These are phyloP conservation scores for Diaporthe australafricana DNA, from an alignment of 2,329 filamentous ascomycete species.

Conservation along the genomic window DNA sequence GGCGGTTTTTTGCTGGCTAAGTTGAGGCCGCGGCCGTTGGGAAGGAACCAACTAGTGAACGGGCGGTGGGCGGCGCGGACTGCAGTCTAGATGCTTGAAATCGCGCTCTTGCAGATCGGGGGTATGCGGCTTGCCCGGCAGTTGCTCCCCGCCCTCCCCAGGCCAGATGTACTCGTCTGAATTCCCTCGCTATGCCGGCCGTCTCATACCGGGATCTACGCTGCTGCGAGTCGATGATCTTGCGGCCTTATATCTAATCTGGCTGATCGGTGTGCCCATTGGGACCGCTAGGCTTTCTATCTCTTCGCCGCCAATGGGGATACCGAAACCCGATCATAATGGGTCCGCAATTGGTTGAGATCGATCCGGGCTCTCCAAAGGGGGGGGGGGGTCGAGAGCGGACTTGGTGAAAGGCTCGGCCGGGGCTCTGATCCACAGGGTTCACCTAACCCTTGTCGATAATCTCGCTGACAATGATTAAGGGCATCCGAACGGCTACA, in stretches of 20 bases:
- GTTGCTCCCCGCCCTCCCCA: conserved; percentile 20
- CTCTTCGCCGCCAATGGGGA: neutral
- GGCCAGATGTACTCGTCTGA: neutral
- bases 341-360: neutral
- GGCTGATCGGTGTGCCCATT: conserved; percentile 6
- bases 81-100: neutral
- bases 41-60: neutral
- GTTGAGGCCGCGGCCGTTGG: neutral
- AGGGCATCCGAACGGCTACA: conserved; percentile 17
- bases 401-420: neutral
- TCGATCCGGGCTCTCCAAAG: conserved; percentile 9
- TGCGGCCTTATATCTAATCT: conserved; percentile 24
- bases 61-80: neutral
- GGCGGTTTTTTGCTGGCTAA: neutral
- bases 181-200: neutral
- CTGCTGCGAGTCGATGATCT: conserved; percentile 21
- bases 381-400: neutral
- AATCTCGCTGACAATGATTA: conserved; percentile 25
- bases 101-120: conserved; percentile 3
- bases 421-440: neutral
- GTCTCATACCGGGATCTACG: conserved; percentile 3
- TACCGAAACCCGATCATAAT: neutral
- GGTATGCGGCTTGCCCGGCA: conserved; percentile 16
- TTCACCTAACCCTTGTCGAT: conserved; percentile 9
- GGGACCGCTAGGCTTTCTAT: neutral